These are phyloP conservation scores for Leccinum imitatum DNA, from an alignment of 768 basidiomycete species.

Conservation along the genomic window DNA sequence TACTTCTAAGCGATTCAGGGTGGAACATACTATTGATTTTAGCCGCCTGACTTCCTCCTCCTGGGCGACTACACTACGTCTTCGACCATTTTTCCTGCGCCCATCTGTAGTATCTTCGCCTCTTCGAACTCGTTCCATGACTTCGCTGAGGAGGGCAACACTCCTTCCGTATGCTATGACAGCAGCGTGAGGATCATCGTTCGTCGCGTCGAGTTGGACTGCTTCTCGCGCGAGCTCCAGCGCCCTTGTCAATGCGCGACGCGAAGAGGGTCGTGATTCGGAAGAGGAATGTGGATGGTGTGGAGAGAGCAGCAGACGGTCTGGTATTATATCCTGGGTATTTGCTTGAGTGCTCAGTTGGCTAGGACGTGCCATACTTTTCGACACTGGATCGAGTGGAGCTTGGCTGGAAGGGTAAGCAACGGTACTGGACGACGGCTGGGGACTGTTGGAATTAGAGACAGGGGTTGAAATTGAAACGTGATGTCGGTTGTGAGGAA, in stretches of 20 bases:
- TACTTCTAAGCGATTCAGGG: slow-evolving; percentile 7
- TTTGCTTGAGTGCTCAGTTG: slow-evolving; percentile 21
- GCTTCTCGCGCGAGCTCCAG: slow-evolving; percentile 88
- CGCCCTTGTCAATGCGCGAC: slow-evolving; percentile 81
- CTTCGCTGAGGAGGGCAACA: slow-evolving; percentile 83
- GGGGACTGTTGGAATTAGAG: slow-evolving; percentile 30
- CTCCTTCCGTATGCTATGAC: slow-evolving; percentile 87
- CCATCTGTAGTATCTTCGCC: slow-evolving; percentile 79
- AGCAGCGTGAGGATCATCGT: slow-evolving; percentile 85
- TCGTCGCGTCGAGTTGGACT: slow-evolving; percentile 82
- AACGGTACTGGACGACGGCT: slow-evolving; percentile 18
- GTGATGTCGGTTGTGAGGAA: slow-evolving; percentile 52
- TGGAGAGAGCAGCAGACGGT: slow-evolving; percentile 45
- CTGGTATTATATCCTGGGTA: slow-evolving; percentile 42
- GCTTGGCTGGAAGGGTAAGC: slow-evolving; percentile 42
- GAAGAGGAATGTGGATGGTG: slow-evolving; percentile 41
- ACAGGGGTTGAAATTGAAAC: slow-evolving; percentile 27
- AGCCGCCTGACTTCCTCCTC: slow-evolving; percentile 86
- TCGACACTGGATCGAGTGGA: slow-evolving; percentile 58
- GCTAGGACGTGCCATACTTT: slow-evolving; percentile 43
- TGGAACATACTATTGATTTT: slow-evolving; percentile 79
- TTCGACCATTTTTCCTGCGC: slow-evolving; percentile 58
- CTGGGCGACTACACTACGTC: slow-evolving; percentile 83
- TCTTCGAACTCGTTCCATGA: slow-evolving; percentile 87
- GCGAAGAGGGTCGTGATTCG: slow-evolving; percentile 67